Percentiles rank a stretch among this genome's conserved stretches.
These are phyloP conservation scores for Cladophialophora psammophila DNA, from an alignment of 2,329 filamentous ascomycete species.

Conservation along the genomic window DNA sequence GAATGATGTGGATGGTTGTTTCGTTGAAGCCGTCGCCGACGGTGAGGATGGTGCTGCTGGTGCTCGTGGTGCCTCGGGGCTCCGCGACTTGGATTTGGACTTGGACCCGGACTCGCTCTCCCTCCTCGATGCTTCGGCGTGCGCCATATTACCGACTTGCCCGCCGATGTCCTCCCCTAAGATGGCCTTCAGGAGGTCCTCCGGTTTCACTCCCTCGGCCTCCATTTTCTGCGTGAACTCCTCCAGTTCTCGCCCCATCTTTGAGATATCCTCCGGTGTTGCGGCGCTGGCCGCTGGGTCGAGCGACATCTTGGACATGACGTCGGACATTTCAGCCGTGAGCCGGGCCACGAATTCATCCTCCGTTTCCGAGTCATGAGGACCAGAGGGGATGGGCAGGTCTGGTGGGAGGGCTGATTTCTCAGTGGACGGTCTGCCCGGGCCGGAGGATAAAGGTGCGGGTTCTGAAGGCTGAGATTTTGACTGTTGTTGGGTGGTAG, in stretches of 20 bases:
- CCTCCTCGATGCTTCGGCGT: slow-evolving; percentile 36
- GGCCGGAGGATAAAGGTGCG: slow-evolving; percentile 48
- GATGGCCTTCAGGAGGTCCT: slow-evolving; percentile 44
- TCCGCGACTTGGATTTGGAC: slow-evolving; percentile 38
- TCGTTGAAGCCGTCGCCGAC: slow-evolving; percentile 38
- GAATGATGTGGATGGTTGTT: slow-evolving; percentile 61
- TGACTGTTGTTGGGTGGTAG: slow-evolving; percentile 41
- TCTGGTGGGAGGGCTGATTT: slow-evolving; percentile 35
- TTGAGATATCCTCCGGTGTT: slow-evolving; percentile 37
- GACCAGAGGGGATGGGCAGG: slow-evolving; percentile 43
- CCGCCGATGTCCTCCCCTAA: slow-evolving; percentile 42
- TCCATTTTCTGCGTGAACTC: slow-evolving; percentile 45
- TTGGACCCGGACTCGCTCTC: slow-evolving; percentile 33
- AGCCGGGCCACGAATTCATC: slow-evolving; percentile 40
- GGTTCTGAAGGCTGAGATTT: slow-evolving; percentile 44
- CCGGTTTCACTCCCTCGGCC: slow-evolving; percentile 42
- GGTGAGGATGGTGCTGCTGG: slow-evolving; percentile 7
- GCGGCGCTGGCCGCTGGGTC: slow-evolving; percentile 36
- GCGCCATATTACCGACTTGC: slow-evolving; percentile 29
- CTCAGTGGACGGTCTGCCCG: slow-evolving; percentile 46
- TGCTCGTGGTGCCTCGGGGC: slow-evolving; percentile 31
- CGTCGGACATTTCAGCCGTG: slow-evolving; percentile 40
- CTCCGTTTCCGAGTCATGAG: slow-evolving; percentile 40
- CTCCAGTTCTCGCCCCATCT: slow-evolving; percentile 42
- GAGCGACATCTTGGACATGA: slow-evolving; percentile 36